Evolutionary conservation across 208 protist species (phyloP).

Genomic region (Vickermania ingenoplastis): DNA sequence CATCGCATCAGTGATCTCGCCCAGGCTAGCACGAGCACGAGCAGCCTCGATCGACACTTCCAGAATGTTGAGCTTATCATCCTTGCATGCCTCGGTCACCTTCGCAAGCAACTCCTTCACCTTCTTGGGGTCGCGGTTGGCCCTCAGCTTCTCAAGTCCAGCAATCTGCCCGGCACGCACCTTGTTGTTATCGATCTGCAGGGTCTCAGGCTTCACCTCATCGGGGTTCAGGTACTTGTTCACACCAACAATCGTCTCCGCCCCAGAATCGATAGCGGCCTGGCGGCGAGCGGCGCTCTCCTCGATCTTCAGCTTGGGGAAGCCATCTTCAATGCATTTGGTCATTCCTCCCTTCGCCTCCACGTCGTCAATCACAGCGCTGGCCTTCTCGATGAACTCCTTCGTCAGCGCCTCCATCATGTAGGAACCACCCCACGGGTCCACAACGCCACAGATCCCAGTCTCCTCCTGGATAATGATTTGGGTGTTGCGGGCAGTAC

Average conservation of each 20-base stretch:
- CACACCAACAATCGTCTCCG: constrained; percentile 93
- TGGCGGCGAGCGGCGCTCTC: constrained; percentile 88
- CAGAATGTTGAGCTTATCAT: constrained; percentile 78
- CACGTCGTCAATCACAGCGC: constrained; percentile 88
- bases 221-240: constrained; percentile 87
- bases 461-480: constrained; percentile 93
- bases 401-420: constrained; percentile 94
- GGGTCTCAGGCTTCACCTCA: constrained; percentile 63
- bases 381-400: constrained; percentile 68
- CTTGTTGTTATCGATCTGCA: constrained; percentile 87
- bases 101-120: constrained; percentile 39
- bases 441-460: constrained; percentile 72
- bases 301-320: constrained; percentile 95
- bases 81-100: constrained; percentile 66
- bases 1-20: constrained; percentile 91
- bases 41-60: constrained; percentile 81
- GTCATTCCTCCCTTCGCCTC: constrained; percentile 80
- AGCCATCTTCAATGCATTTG: constrained; percentile 74
- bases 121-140: constrained; percentile 37
- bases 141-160: constrained; percentile 42
- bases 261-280: constrained; percentile 82
- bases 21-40: constrained; percentile 81
- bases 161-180: constrained; percentile 76
- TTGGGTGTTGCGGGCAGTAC: constrained; percentile 95
- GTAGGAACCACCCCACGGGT: constrained; percentile 90